These are phyloP conservation scores for Takashimella koratensis DNA, from an alignment of 1,284 basidiomycete species.

Conservation along the genomic window DNA sequence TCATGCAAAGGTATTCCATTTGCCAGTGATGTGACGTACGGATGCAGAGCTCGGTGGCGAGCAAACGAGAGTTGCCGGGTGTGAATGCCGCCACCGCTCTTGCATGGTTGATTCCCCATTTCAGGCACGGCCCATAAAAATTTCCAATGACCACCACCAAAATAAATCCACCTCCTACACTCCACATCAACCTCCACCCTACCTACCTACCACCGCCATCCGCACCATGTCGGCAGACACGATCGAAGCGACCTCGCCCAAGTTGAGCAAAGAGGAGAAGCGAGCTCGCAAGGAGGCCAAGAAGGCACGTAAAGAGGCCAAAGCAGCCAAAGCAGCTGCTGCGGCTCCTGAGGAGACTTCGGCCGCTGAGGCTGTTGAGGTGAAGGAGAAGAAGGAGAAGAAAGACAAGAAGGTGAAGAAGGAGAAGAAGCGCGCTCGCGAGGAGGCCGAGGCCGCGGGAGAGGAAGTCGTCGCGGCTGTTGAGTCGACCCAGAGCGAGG, in stretches of 20 bases:
- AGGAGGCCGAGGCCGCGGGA: conserved; percentile 13
- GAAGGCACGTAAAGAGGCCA: conserved; percentile 33
- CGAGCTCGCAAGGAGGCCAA: conserved; percentile 25
- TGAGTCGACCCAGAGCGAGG: too few relatives aligned
- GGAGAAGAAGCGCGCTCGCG: conserved; percentile 37
- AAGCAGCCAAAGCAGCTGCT: conserved; percentile 24
- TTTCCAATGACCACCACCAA: too few relatives aligned
- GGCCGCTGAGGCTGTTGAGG: conserved; percentile 13
- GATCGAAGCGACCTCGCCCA: conserved; percentile 7
- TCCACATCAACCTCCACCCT: neutral
- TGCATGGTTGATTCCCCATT: neutral
- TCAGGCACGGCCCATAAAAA: too few relatives aligned
- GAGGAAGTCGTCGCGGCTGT: conserved; percentile 6
- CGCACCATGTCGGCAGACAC: conserved; percentile 39
- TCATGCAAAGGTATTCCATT: too few relatives aligned
- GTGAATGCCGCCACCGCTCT: neutral
- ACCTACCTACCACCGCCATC: conserved; percentile 1
- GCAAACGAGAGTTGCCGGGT: too few relatives aligned
- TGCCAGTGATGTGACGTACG: too few relatives aligned
- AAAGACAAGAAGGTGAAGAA: conserved; percentile 34
- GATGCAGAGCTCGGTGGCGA: too few relatives aligned
- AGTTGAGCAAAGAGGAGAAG: conserved; percentile 40
- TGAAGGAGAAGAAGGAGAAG: conserved; percentile 39
- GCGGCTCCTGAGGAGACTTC: conserved; percentile 5
- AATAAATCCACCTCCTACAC: too few relatives aligned